A percentile compares a stretch with the other conserved stretches of the same genome.
phyloP scores from a whole-genome alignment of 2,329 filamentous ascomycete species.

The Massarina eburnea region DNA sequence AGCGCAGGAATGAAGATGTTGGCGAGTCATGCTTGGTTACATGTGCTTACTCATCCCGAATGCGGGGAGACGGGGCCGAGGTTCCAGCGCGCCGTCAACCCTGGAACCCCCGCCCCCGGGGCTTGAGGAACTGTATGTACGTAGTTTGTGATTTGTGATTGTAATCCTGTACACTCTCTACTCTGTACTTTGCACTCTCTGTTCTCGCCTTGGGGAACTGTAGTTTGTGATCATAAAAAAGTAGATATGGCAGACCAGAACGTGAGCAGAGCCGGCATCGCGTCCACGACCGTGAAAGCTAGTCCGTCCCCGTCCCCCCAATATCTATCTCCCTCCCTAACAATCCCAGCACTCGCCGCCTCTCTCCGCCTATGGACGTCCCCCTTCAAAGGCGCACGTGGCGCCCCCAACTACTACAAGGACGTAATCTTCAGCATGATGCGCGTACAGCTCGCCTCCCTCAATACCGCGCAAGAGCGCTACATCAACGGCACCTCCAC shows the following conservation, averaged over 20 bases:
- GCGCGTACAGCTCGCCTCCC: conserved; percentile 32
- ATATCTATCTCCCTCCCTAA: conserved; percentile 6
- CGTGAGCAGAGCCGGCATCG: conserved; percentile 37
- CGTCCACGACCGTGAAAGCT: conserved; percentile 31
- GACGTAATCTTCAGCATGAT: conserved; percentile 36
- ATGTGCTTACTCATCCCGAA: too few relatives aligned
- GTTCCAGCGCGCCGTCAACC: too few relatives aligned
- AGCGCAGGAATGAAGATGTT: not conserved
- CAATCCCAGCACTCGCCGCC: conserved; percentile 31
- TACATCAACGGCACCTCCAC: conserved; percentile 34
- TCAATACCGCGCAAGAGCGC: conserved; percentile 36
- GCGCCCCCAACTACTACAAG: conserved; percentile 40
- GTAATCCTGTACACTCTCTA: not conserved
- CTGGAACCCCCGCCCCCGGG: not conserved
- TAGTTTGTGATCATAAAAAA: too few relatives aligned
- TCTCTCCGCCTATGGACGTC: conserved; percentile 35
- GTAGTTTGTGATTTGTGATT: too few relatives aligned
- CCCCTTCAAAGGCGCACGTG: conserved; percentile 41
- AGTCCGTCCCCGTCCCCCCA: conserved; percentile 18
- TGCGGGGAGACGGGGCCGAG: too few relatives aligned
- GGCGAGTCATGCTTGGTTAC: conserved; percentile 9
- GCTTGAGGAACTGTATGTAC: too few relatives aligned
- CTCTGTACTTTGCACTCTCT: not conserved
- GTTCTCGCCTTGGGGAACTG: not conserved
- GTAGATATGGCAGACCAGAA: conserved; percentile 31